These are phyloP conservation scores for Mycogone perniciosa DNA, from an alignment of 2,329 filamentous ascomycete species.

Conservation along the genomic window DNA sequence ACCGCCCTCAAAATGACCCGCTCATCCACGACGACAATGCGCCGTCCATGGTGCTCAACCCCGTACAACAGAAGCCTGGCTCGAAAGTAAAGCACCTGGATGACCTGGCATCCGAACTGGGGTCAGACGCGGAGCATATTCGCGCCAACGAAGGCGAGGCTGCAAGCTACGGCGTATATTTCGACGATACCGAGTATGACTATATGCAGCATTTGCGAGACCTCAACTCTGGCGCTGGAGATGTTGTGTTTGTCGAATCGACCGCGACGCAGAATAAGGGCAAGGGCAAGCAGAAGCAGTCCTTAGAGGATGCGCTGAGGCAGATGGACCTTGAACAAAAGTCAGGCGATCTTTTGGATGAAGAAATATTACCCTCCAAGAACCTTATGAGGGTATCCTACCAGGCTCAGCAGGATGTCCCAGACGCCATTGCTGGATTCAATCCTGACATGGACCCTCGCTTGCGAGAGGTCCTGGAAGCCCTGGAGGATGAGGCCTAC, in stretches of 20 bases:
- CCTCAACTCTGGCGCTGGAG: constrained; percentile 61
- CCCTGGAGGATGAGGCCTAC: constrained; percentile 90
- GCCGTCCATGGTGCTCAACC: constrained; percentile 86
- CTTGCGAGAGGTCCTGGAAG: constrained; percentile 83
- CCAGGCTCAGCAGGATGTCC: constrained; percentile 87
- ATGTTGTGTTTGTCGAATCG: constrained; percentile 79
- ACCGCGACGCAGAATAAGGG: constrained; percentile 55
- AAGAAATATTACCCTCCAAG: constrained; percentile 71
- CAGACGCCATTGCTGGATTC: constrained; percentile 86
- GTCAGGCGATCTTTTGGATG: constrained; percentile 57
- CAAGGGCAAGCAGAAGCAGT: constrained; percentile 69
- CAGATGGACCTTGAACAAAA: constrained; percentile 51
- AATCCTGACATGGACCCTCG: constrained; percentile 97
- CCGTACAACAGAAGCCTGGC: constrained; percentile 38
- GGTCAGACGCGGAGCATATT: constrained; percentile 56
- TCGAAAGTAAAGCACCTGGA: constrained; percentile 58
- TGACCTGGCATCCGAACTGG: constrained; percentile 73
- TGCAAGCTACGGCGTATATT: constrained; percentile 88
- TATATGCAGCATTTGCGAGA: constrained; percentile 99
- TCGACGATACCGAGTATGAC: constrained; percentile 91
- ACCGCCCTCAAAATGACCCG: constrained; percentile 95
- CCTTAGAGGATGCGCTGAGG: constrained; percentile 75
- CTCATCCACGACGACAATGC: constrained; percentile 88
- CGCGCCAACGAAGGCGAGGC: constrained; percentile 93
- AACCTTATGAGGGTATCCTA: constrained; percentile 73